phyloP scores from a whole-genome alignment of 192 early-diverging fungal species.

The Diversispora epigaea region DNA sequence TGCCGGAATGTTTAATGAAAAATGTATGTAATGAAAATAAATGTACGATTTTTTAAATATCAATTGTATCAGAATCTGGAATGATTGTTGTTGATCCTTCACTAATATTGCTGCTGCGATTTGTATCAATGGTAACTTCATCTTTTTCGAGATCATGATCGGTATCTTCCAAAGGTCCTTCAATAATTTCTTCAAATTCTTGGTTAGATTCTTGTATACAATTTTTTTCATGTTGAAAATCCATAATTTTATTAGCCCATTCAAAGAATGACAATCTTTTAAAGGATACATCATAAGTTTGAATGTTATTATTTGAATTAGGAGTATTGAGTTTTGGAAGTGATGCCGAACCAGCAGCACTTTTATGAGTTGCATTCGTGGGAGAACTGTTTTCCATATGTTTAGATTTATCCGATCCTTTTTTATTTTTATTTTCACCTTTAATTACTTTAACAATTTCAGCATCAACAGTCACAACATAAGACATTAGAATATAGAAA shows the following conservation, averaged over 20 bases:
- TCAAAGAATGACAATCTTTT: slow-evolving; percentile 25
- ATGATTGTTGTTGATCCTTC: no score
- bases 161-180: no score
- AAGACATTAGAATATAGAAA: neutral
- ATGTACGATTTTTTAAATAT: no score
- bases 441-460: slow-evolving; percentile 28
- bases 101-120: no score
- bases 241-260: slow-evolving; percentile 8
- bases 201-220: neutral
- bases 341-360: neutral
- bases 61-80: no score
- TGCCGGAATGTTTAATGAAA: no score
- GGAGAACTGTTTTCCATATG: neutral
- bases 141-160: no score
- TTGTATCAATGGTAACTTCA: no score
- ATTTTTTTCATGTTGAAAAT: neutral
- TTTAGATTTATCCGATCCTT: neutral
- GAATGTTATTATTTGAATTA: neutral
- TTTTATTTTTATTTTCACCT: neutral
- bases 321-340: neutral
- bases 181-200: neutral
- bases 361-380: neutral
- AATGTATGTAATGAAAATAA: no score
- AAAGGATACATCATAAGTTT: slow-evolving; percentile 18
- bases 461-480: slow-evolving; percentile 22